Evolutionary conservation across 2,329 filamentous ascomycete genomes (phyloP), one percentile per base, ranked within the genome.

Genomic region (Microsporum audouinii): DNA sequence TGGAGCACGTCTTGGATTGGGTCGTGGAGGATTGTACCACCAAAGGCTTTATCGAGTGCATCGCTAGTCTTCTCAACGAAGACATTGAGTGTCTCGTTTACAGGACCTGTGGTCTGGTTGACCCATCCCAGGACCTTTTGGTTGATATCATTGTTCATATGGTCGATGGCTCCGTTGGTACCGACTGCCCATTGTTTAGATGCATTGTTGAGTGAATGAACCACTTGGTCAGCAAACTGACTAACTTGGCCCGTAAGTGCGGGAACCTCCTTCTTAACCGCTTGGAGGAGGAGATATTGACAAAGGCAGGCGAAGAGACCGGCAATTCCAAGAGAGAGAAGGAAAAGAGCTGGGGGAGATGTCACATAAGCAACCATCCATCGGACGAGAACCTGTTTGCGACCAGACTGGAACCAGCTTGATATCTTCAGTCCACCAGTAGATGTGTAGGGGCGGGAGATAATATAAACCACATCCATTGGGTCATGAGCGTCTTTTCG

Each of bases 311-410:
- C 85, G 68, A 95, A 83, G 53, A 95, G 82, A 2, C 91, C 91
- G 1, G 91, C 89, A 7, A 95, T 69, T 7, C 88, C 91, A 45
- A 96, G 84, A 3, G 87, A 86, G 5, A 96, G 81, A 4, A 96
- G 83, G 68, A 96, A 91, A n/a, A 96, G 78, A 17, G 91, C 91
- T 0, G 89, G 84, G 0, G 87, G 76, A 0, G 91, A 91, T 0
- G 91, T 96, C n/a, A 85, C 86, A 71, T 96, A 96, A 6, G 91
- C 88, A 64, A 94, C 79, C 59, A 84, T 84, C 91, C 91, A 96
- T 64, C 91, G 85, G 7, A 85, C 80, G 47, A 96, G 80, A 53
- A 88, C 82, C 72, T 90, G 86, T 58, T 83, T 81, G 66, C 86
- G 81, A 69, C 74, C 75, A 76, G 73, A 82, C 59, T 82, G 72